Conservation (phyloP, 208 protist genomes). For the Angomonas desouzai region DNA sequence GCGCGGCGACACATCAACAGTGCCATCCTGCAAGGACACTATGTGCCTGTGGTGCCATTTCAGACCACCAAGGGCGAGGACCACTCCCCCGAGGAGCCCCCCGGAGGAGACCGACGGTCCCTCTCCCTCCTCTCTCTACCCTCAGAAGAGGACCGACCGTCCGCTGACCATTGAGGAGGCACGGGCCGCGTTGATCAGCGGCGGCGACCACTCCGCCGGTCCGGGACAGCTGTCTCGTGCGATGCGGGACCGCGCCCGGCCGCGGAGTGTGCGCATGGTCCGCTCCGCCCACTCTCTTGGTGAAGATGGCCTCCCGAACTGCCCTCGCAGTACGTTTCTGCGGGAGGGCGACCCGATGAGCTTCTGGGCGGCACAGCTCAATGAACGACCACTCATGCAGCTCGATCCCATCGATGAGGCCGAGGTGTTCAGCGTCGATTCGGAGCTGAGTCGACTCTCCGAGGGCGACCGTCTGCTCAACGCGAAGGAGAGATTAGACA, state of each 20-base stretch:
- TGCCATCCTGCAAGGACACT: conserved; percentile 35
- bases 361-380: conserved; percentile 32
- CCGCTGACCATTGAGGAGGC: conserved; percentile 12
- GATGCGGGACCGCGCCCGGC: neutral
- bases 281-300: neutral
- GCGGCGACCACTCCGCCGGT: neutral
- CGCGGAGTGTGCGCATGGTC: neutral
- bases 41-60: conserved; percentile 24
- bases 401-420: conserved; percentile 26
- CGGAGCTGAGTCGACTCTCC: conserved; percentile 10
- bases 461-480: conserved; percentile 6
- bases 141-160: conserved; percentile 1
- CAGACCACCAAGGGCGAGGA: conserved; percentile 10
- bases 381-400: conserved; percentile 22
- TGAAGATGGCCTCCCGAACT: conserved; percentile 1
- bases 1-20: conserved; percentile 30
- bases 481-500: neutral
- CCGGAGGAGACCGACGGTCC: neutral
- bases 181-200: neutral
- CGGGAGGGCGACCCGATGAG: conserved; percentile 21
- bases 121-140: neutral
- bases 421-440: conserved; percentile 15
- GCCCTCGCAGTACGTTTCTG: conserved; percentile 13
- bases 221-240: neutral
- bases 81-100: neutral